phyloP scores from a whole-genome alignment of 768 basidiomycete species.

The Guyanaporus albipodus region DNA sequence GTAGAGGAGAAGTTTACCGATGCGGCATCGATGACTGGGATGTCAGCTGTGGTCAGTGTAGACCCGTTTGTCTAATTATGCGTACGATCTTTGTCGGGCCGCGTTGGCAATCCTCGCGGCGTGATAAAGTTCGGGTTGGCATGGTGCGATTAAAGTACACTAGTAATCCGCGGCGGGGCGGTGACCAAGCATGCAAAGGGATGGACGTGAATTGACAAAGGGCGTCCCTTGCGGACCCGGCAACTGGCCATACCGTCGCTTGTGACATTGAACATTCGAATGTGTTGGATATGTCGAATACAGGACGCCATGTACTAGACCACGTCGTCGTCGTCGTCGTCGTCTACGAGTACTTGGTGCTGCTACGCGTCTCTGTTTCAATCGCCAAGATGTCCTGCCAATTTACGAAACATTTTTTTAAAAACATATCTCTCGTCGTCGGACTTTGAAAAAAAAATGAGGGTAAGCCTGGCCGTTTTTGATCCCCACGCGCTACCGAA shows the following conservation, averaged over 20 bases:
- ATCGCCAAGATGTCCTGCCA: slow-evolving; percentile 14
- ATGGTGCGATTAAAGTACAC: slow-evolving; percentile 6
- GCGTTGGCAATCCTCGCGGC: slow-evolving; percentile 4
- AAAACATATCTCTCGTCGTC: slow-evolving; percentile 18
- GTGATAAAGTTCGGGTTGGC: slow-evolving; percentile 11
- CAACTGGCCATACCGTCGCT: slow-evolving; percentile 12
- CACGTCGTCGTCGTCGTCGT: too few species aligned
- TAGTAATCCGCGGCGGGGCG: slow-evolving; percentile 8
- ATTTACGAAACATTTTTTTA: slow-evolving; percentile 21
- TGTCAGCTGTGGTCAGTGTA: slow-evolving; percentile 19
- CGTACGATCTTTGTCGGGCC: neutral
- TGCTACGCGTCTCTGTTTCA: slow-evolving; percentile 1
- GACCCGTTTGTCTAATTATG: slow-evolving; percentile 21
- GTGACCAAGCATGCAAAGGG: slow-evolving; percentile 25
- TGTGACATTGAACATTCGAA: neutral
- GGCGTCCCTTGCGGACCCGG: slow-evolving; percentile 22
- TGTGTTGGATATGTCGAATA: too few species aligned
- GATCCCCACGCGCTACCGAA: slow-evolving; percentile 39
- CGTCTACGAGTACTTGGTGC: too few species aligned
- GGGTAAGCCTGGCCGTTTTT: slow-evolving; percentile 35
- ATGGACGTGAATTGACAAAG: slow-evolving; percentile 16
- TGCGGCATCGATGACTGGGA: slow-evolving; percentile 6
- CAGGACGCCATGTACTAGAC: too few species aligned
- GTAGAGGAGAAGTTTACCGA: slow-evolving; percentile 22
- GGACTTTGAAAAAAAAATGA: slow-evolving; percentile 36